phyloP scores from a whole-genome alignment of 1,284 basidiomycete species.

The Thecaphora thlaspeos region DNA sequence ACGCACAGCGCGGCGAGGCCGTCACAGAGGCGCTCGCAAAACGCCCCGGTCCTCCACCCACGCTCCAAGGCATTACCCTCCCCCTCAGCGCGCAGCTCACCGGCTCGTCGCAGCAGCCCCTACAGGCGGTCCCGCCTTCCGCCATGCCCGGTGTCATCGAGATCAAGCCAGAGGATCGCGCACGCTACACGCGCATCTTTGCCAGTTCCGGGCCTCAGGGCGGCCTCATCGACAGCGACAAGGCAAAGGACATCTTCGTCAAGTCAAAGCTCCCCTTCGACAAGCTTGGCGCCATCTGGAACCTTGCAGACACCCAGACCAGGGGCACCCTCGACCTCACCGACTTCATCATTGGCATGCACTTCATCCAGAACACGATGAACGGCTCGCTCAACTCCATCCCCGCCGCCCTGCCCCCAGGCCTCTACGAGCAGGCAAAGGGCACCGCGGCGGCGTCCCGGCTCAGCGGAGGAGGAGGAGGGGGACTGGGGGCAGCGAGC shows the following conservation, averaged over 20 bases:
- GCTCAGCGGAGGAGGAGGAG: conserved; percentile 2
- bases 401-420: conserved; percentile 78
- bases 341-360: conserved; percentile 95
- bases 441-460: conserved; percentile 39
- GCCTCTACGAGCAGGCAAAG: conserved; percentile 77
- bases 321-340: conserved; percentile 83
- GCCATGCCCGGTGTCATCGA: conserved; percentile 36
- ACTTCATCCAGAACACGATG: conserved; percentile 86
- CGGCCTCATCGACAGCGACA: conserved; percentile 67
- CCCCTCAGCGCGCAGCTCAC: conserved; percentile 52
- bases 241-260: conserved; percentile 87
- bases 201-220: conserved; percentile 48
- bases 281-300: conserved; percentile 92
- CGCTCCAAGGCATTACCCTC: conserved; percentile 71
- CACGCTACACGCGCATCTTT: conserved; percentile 57
- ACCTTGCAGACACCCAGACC: conserved; percentile 87
- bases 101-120: conserved; percentile 8
- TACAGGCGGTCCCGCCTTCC: not conserved
- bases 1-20: conserved; percentile 83
- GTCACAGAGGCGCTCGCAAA: conserved; percentile 61
- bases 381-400: conserved; percentile 70
- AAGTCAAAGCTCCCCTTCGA: conserved; percentile 88
- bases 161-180: conserved; percentile 52
- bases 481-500: not conserved
- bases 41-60: conserved; percentile 71